Conservation (phyloP, 805 yeast genomes). For the Nadsonia fulvescens region DNA sequence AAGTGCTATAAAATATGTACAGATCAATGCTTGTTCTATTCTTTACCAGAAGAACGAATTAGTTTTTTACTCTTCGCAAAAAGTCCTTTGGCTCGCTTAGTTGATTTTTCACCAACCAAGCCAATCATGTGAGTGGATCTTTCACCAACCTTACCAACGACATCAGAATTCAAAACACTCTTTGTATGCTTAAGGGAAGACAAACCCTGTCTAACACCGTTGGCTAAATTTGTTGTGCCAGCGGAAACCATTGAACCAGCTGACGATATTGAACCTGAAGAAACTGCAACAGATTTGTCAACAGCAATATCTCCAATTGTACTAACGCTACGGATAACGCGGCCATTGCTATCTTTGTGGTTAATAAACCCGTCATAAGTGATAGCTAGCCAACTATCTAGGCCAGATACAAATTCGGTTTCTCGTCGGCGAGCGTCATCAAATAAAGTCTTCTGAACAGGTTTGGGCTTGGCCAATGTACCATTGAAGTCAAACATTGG, state of each 20-base stretch:
- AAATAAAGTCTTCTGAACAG: constrained; percentile 15
- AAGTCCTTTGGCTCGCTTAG: constrained; percentile 16
- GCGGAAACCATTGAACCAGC: constrained; percentile 8
- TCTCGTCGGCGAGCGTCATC: constrained; percentile 16
- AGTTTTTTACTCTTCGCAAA: constrained; percentile 18
- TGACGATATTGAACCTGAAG: constrained; percentile 10
- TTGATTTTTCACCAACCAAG: constrained; percentile 19
- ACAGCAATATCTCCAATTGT: too few relatives aligned
- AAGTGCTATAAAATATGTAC: too few relatives aligned
- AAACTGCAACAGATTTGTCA: constrained; percentile 3
- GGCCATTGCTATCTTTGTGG: too few relatives aligned
- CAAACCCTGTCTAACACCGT: constrained; percentile 5
- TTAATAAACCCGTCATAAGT: too few relatives aligned
- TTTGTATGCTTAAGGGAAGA: constrained; percentile 9
- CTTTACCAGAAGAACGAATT: too few relatives aligned
- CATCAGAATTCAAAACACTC: too few relatives aligned
- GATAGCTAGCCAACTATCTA: constrained; percentile 17
- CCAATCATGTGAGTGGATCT: constrained; percentile 9
- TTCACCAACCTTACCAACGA: constrained; percentile 5
- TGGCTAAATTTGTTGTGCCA: constrained; percentile 2
- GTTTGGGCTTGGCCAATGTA: constrained; percentile 12
- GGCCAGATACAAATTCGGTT: constrained; percentile 18
- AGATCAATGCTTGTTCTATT: too few relatives aligned
- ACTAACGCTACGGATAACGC: too few relatives aligned
- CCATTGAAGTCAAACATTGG: constrained; percentile 19